Evolutionary conservation across 2,329 filamentous ascomycete genomes (phyloP).

Genomic region (Rutstroemia sp.): DNA sequence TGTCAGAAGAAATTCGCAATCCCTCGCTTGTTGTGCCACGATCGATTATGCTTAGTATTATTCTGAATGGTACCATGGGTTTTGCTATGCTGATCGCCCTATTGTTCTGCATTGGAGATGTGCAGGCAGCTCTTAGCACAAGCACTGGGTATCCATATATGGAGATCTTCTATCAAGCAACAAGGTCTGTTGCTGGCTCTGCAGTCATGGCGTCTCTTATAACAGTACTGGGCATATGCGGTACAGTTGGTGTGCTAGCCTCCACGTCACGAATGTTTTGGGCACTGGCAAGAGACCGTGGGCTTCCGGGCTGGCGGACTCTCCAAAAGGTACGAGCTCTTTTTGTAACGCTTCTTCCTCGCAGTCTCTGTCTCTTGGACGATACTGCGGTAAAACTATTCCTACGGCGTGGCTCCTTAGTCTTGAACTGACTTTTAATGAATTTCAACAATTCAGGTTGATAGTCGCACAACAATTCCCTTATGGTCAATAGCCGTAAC

Average conservation of each 20-base stretch:
- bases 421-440: constrained; percentile 44
- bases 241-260: constrained; percentile 31
- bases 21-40: constrained; percentile 43
- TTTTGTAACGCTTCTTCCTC: neutral
- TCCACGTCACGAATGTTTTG: constrained; percentile 36
- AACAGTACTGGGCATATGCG: constrained; percentile 30
- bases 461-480: neutral
- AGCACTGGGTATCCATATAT: constrained; percentile 49
- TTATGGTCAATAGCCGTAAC: neutral
- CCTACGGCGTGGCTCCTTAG: too few species aligned
- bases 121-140: constrained; percentile 39
- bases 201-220: constrained; percentile 25
- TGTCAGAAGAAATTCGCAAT: constrained; percentile 41
- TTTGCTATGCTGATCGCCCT: constrained; percentile 50
- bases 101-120: constrained; percentile 35
- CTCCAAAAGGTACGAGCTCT: neutral
- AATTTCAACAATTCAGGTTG: constrained; percentile 28
- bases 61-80: constrained; percentile 45
- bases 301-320: constrained; percentile 1
- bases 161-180: constrained; percentile 43
- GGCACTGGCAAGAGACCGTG: constrained; percentile 36
- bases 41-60: constrained; percentile 41
- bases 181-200: constrained; percentile 32
- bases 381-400: constrained; percentile 42
- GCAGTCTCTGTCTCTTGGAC: constrained; percentile 32